These are phyloP conservation scores for Micractinium sp. DNA, from an alignment of 139 green algal genomes.

Conservation along the genomic window DNA sequence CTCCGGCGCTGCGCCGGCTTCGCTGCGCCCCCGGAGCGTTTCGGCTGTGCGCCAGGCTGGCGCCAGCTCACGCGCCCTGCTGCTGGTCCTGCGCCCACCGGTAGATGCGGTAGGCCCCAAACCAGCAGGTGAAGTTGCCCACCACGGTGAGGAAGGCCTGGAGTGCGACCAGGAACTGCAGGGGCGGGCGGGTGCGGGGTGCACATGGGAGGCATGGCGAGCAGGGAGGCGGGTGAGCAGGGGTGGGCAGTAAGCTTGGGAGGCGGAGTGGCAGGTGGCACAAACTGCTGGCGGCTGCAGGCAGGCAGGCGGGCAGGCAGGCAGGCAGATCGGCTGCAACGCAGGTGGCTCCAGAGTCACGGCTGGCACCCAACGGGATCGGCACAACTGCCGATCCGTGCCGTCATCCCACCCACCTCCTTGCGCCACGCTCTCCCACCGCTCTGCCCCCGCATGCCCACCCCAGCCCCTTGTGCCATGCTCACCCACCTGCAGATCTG, in stretches of 20 bases:
- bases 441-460: too few species aligned
- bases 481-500: constrained; percentile 52
- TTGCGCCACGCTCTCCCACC: too few species aligned
- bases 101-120: constrained; percentile 85
- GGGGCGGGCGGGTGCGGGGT: background rate
- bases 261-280: background rate
- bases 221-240: background rate
- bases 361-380: too few species aligned
- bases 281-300: background rate
- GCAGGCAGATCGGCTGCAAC: background rate
- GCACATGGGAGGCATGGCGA: background rate
- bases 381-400: too few species aligned
- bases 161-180: constrained; percentile 83
- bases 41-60: background rate
- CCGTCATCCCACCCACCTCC: too few species aligned
- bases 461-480: background rate
- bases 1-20: too few species aligned
- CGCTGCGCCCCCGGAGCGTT: too few species aligned
- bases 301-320: background rate
- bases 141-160: constrained; percentile 80
- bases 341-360: too few species aligned
- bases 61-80: background rate
- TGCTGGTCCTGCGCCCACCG: background rate
- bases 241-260: background rate
- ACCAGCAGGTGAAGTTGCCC: constrained; percentile 81